Evolutionary conservation across 129 eudicot genomes (phyloP).

Genomic region (Saposhnikovia divaricata): DNA sequence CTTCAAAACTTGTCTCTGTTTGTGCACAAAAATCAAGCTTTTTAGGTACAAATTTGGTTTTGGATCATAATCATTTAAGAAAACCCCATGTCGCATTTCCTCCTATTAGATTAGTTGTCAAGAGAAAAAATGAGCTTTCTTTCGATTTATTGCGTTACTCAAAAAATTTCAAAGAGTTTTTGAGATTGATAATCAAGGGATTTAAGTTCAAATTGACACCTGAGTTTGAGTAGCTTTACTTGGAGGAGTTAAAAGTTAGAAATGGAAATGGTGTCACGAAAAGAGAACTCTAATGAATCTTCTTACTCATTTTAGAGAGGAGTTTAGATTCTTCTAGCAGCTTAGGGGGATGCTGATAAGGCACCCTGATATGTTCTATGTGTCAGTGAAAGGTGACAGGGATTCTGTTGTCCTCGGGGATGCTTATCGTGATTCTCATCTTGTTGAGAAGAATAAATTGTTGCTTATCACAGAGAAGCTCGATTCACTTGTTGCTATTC

Average conservation of each 20-base stretch:
- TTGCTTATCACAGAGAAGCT: conserved; percentile 84
- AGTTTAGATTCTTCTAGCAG: conserved; percentile 77
- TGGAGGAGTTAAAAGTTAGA: conserved; percentile 84
- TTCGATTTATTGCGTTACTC: conserved; percentile 68
- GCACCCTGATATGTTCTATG: conserved; percentile 98
- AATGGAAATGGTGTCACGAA: conserved; percentile 68
- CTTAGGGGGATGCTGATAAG: conserved; percentile 88
- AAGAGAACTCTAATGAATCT: conserved; percentile 83
- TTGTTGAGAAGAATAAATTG: conserved; percentile 73
- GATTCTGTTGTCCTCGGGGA: conserved; percentile 97
- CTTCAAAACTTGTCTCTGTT: no score
- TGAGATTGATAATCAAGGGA: conserved; percentile 93
- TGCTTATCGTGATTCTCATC: conserved; percentile 76
- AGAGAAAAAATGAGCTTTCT: conserved; percentile 88
- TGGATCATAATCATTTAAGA: conserved; percentile 2
- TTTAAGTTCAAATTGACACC: conserved; percentile 66
- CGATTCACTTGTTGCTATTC: conserved; percentile 65
- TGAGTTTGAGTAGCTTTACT: conserved; percentile 75
- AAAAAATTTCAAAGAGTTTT: conserved; percentile 82
- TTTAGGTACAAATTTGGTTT: no score
- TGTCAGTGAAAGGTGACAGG: conserved; percentile 84
- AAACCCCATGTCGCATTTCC: conserved; percentile 34
- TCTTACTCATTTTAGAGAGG: conserved; percentile 81
- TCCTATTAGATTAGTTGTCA: conserved; percentile 57
- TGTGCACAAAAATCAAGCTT: no score